Base-by-base conservation (phyloP, 306 rosid genomes). In the Vicia sativa region DNA sequence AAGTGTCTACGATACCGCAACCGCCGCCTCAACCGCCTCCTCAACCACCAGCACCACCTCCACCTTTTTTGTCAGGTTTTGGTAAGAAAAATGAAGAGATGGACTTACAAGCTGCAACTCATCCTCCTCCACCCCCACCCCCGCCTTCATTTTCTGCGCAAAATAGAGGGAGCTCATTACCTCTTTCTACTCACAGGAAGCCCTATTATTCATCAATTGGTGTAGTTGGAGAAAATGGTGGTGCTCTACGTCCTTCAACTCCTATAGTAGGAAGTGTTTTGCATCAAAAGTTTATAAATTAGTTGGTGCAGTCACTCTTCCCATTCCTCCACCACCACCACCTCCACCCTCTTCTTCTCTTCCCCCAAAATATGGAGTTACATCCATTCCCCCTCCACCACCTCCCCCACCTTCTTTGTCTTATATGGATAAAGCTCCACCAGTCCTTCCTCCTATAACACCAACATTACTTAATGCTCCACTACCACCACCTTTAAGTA, bases 181-280 rank as follows among this genome's bases (percentile, higher is more conserved):
- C 85, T 44, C 68, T 84, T 49, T 65, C 83, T 11, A 25, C 48
- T 11, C 75, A 67, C 59, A 70, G 77, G 79, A 73, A 60, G 52
- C 42, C 65, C 19, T 62, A 58, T 46, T 55, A 65, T 74, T 62
- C 84, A 71, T 67, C 87, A 45, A 70, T 54, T 28, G 44, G 25
- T 12, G 28, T 15, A 39, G 70, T 14, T 65, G 70, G 26, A 28
- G 56, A 57, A 54, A 60, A 59, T 45, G 65, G 35, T 55, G 62
- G 57, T 3, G 64, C 46, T 70, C 45, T n/a, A 61, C 34, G 80
- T 72, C 74, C 58, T 5, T 65, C 76, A 15, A 41, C 72, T 7
- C 9, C 67, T 46, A 26, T 66, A 69, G 23, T 23, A 38, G 79
- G 53, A 34, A 41, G 44, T 55, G 70, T 58, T 39, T 49, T 44